phyloP scores from a whole-genome alignment of 345 rosid species.

The Hypericum androsaemum region DNA sequence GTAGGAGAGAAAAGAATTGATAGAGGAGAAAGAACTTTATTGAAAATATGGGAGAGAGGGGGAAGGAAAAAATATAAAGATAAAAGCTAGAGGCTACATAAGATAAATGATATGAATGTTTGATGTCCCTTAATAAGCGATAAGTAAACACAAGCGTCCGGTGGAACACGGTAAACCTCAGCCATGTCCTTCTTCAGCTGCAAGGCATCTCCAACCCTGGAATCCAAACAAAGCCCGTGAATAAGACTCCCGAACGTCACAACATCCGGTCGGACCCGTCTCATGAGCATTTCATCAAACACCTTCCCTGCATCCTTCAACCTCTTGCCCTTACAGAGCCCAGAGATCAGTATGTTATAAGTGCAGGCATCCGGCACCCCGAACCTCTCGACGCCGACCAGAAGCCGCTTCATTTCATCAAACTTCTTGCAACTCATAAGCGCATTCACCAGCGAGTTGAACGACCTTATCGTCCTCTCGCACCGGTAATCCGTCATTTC shows the following conservation, averaged over 20 bases:
- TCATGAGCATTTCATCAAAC: slow-evolving; percentile 58
- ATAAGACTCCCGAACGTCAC: slow-evolving; percentile 56
- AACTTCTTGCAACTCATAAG: slow-evolving; percentile 34
- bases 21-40: no score
- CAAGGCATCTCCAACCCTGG: slow-evolving; percentile 53
- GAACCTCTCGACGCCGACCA: slow-evolving; percentile 26
- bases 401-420: slow-evolving; percentile 31
- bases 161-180: slow-evolving; percentile 26
- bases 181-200: slow-evolving; percentile 57
- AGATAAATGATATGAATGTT: no score
- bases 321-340: slow-evolving; percentile 24
- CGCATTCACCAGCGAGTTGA: slow-evolving; percentile 48
- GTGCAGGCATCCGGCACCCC: slow-evolving; percentile 61
- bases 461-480: slow-evolving; percentile 41
- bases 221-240: slow-evolving; percentile 36
- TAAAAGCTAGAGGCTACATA: no score
- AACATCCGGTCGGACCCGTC: slow-evolving; percentile 32
- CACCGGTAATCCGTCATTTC: slow-evolving; percentile 58
- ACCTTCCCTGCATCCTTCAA: slow-evolving; percentile 41
- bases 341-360: slow-evolving; percentile 53
- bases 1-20: no score
- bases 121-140: no score
- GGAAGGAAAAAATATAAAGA: no score
- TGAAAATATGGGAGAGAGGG: no score
- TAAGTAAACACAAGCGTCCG: slow-evolving; percentile 32